A percentile compares a stretch with the other conserved stretches of the same genome.
phyloP scores from a whole-genome alignment of 352 stramenopile species.

The Phytophthora agathidicida region DNA sequence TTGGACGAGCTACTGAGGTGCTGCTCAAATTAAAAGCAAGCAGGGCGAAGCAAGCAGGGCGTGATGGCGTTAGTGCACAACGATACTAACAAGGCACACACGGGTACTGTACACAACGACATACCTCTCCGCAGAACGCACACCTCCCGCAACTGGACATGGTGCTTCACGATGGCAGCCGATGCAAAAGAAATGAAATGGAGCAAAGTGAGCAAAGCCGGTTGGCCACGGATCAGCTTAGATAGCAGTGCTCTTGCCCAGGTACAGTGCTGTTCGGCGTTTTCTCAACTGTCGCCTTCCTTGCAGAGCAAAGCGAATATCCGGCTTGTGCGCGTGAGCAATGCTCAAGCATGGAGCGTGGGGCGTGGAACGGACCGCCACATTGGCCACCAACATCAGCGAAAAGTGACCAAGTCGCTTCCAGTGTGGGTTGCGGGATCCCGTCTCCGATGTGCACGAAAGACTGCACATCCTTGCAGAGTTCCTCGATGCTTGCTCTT shows the following conservation, averaged over 20 bases:
- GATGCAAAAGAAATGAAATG: background rate
- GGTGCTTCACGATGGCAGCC: background rate
- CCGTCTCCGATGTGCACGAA: conserved; percentile 31
- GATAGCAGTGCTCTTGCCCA: conserved; percentile 5
- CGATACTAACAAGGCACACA: conserved; percentile 8
- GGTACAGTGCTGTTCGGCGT: conserved; percentile 1
- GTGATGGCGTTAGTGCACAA: conserved; percentile 22
- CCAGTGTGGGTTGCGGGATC: conserved; percentile 31
- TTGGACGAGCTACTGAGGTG: conserved; percentile 21
- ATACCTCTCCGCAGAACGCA: conserved; percentile 30
- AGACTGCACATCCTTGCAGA: conserved; percentile 30
- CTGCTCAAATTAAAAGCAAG: conserved; percentile 10
- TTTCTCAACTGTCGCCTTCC: conserved; percentile 20
- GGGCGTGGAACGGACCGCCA: conserved; percentile 26
- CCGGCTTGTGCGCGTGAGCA: conserved; percentile 24
- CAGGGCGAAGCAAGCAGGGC: background rate
- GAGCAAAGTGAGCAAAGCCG: no score
- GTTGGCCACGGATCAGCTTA: conserved; percentile 16
- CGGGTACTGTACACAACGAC: conserved; percentile 11
- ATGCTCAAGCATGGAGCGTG: conserved; percentile 27
- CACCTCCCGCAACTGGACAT: conserved; percentile 34
- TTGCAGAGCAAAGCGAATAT: conserved; percentile 8
- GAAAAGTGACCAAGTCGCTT: conserved; percentile 22
- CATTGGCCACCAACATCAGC: conserved; percentile 8
- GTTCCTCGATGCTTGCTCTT: conserved; percentile 5